Conservation (phyloP, 768 basidiomycete genomes). For the Pisolithus albus region DNA sequence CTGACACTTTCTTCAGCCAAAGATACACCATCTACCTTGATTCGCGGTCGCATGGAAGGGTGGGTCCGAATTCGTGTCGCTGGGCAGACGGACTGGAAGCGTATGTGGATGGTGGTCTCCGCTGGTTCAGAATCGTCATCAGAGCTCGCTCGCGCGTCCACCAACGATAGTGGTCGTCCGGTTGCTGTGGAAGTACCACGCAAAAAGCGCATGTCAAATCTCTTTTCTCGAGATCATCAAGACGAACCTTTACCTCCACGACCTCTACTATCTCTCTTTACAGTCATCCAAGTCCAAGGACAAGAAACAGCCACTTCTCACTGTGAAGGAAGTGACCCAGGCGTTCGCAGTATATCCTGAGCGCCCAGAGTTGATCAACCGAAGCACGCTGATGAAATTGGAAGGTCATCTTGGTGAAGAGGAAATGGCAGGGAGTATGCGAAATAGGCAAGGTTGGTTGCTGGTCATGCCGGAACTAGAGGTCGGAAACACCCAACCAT, state of each 20-base stretch:
- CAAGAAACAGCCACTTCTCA: conserved; percentile 63
- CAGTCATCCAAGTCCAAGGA: conserved; percentile 66
- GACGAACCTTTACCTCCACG: conserved; percentile 28
- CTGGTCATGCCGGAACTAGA: conserved; percentile 88
- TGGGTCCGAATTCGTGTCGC: conserved; percentile 87
- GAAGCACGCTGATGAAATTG: conserved; percentile 86
- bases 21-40: conserved; percentile 55
- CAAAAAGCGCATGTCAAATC: conserved; percentile 51
- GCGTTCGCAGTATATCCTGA: conserved; percentile 96
- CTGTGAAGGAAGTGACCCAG: conserved; percentile 65
- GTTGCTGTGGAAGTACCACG: conserved; percentile 17
- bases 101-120: conserved; percentile 75
- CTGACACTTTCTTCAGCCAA: conserved; percentile 28
- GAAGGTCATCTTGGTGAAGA: conserved; percentile 82
- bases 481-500: conserved; percentile 50
- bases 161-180: conserved; percentile 23
- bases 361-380: conserved; percentile 82
- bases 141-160: conserved; percentile 14
- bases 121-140: conserved; percentile 35
- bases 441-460: conserved; percentile 74
- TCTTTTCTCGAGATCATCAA: conserved; percentile 52
- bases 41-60: conserved; percentile 77
- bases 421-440: conserved; percentile 59
- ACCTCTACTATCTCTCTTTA: conserved; percentile 51
- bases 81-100: conserved; percentile 98